Conservation (phyloP, 768 basidiomycete genomes). For the Gyrodon lividus region DNA sequence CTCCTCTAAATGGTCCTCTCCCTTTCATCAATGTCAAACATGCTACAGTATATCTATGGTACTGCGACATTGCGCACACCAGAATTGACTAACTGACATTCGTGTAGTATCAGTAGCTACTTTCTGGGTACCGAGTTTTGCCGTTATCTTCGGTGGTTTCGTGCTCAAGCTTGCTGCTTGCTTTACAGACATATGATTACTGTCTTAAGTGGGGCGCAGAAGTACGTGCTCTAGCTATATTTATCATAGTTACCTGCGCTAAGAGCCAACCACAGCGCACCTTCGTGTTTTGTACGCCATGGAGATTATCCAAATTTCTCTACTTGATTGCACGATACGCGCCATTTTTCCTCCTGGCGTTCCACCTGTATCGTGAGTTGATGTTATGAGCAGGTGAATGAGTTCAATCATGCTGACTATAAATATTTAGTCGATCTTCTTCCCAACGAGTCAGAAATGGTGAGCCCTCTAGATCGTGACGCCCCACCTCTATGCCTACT, state of each 20-base stretch:
- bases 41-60: neutral
- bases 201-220: neutral
- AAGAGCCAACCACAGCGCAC: neutral
- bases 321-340: slow-evolving; percentile 3
- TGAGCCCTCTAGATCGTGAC: neutral
- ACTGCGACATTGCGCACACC: neutral
- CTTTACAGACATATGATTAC: slow-evolving; percentile 2
- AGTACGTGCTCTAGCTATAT: neutral
- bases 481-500: too few relatives aligned
- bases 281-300: neutral
- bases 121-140: slow-evolving; percentile 3
- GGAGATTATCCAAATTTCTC: neutral
- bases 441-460: neutral
- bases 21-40: neutral
- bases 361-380: slow-evolving; percentile 2
- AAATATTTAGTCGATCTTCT: neutral
- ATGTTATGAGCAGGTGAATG: neutral
- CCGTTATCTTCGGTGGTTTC: neutral
- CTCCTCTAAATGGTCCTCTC: neutral
- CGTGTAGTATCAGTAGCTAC: slow-evolving; percentile 3
- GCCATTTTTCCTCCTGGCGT: slow-evolving; percentile 1
- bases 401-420: too few relatives aligned
- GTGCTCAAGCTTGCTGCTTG: neutral
- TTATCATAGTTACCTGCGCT: neutral
- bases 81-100: neutral